Evolutionary conservation across 768 basidiomycete species (phyloP), one percentile per base, ranked within the genome.

Genomic region (Myochromella boudieri): DNA sequence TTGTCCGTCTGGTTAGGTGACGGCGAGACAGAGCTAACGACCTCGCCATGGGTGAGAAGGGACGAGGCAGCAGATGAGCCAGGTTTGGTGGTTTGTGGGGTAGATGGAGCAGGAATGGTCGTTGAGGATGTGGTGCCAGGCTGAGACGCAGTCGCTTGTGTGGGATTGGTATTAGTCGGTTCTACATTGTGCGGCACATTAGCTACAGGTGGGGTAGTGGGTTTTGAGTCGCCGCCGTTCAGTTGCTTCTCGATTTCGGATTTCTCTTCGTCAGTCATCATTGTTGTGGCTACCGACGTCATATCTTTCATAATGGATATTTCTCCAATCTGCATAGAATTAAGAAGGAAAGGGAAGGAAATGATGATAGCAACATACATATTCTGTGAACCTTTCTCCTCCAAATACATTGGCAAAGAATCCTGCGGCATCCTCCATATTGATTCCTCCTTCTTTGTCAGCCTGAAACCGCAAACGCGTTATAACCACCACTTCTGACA

Each of bases 321-420:
- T 71, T 97, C 95, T 48, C 95, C 95, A 52, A 98, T 95, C 95
- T 97, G 64, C 33, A 22, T 38, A 22, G 24, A 36, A 15, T 41
- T 18, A 40, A 34, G 18, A 6, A 34, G 33, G 5, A 34, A n/a
- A 34, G 5, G 18, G 33, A 34, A 6, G 33, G 14, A 6, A 34
- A 12, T 34, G 33, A n/a, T 34, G 6, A n/a, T 34, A 34, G 33
- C 33, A 22, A 75, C 91, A 65, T 65, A 95, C 91, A 60, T 91
- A 93, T 63, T 94, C 91, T 48, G 74, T 68, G 64, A 97, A 97
- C 20, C 88, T 79, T 59, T 95, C 95, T 18, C 97, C 95, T 42
- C 94, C 94, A 62, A 99, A 99, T 12, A 98, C 90, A 59, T 89
- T 87, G 15, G 91, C 87, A 61, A 99, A 99, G 75, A 99, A 90